phyloP scores from a whole-genome alignment of 371 early-diverging fungal genomes.

The Mortierella sp. region DNA sequence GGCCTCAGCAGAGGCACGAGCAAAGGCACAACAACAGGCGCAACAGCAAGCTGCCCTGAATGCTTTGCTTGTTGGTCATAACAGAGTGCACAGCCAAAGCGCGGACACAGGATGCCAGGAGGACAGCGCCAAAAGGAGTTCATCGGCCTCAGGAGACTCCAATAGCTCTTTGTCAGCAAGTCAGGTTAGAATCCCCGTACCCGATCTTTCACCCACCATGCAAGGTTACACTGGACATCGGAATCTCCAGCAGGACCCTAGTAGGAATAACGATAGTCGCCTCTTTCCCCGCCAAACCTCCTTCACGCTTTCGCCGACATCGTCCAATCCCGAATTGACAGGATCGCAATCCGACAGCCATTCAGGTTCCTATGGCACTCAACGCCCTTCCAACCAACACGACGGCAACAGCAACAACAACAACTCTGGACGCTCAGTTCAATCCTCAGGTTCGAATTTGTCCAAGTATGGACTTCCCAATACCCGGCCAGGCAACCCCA shows the following conservation, averaged over 20 bases:
- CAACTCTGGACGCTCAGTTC: not conserved
- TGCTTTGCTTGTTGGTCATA: not conserved
- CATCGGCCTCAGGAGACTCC: not conserved
- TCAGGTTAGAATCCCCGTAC: slow-evolving; percentile 25
- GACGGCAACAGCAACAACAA: not conserved
- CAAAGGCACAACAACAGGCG: slow-evolving; percentile 3
- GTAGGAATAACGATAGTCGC: slow-evolving; percentile 1
- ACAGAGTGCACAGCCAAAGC: not conserved
- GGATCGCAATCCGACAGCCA: slow-evolving; percentile 55
- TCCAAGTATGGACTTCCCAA: slow-evolving; percentile 21
- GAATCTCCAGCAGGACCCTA: not conserved
- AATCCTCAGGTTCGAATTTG: not conserved
- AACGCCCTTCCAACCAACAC: slow-evolving; percentile 20
- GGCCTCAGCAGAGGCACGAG: slow-evolving; percentile 20
- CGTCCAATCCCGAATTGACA: slow-evolving; percentile 54
- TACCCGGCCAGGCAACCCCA: slow-evolving; percentile 20
- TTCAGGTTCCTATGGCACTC: slow-evolving; percentile 47
- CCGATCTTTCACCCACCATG: slow-evolving; percentile 19
- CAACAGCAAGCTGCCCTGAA: not conserved
- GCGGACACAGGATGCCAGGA: not conserved
- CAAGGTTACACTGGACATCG: slow-evolving; percentile 6
- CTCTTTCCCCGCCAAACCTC: slow-evolving; percentile 35
- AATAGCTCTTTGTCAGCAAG: not conserved
- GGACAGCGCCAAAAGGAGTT: not conserved
- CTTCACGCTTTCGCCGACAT: slow-evolving; percentile 54